A percentile compares a stretch with the other conserved stretches of the same genome.
These are phyloP conservation scores for Ottelia alismoides DNA, from an alignment of 106 monocot species.

Conservation along the genomic window DNA sequence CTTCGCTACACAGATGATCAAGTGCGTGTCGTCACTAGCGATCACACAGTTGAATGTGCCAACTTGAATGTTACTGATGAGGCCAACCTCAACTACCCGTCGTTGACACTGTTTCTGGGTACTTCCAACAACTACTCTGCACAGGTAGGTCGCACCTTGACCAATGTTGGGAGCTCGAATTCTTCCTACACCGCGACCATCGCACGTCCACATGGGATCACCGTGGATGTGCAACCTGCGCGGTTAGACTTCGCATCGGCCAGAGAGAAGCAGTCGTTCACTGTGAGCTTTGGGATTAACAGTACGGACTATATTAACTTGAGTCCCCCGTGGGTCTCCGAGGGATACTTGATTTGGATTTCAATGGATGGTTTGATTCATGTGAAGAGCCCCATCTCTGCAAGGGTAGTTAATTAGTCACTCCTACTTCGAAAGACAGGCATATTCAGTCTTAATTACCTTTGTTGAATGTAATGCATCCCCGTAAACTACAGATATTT, in stretches of 20 bases:
- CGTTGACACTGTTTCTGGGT: constrained; percentile 6
- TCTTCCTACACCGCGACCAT: constrained; percentile 7
- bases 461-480: too few relatives aligned
- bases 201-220: background rate
- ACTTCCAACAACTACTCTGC: background rate
- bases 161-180: constrained; percentile 6
- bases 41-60: constrained; percentile 4
- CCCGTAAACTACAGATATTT: too few relatives aligned
- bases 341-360: background rate
- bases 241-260: constrained; percentile 8
- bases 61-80: constrained; percentile 1
- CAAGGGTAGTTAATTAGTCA: too few relatives aligned
- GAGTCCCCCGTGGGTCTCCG: background rate
- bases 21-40: constrained; percentile 4
- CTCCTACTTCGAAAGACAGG: too few relatives aligned
- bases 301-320: background rate
- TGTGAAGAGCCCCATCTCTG: background rate
- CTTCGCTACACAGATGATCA: constrained; percentile 3
- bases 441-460: too few relatives aligned
- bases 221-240: constrained; percentile 10
- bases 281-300: background rate
- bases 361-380: background rate
- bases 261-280: constrained; percentile 18
- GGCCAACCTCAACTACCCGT: constrained; percentile 36
- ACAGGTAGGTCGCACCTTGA: constrained; percentile 22